Conservation (phyloP, 176 grass and related monocot species). For the Urochloa ruziziensis region DNA sequence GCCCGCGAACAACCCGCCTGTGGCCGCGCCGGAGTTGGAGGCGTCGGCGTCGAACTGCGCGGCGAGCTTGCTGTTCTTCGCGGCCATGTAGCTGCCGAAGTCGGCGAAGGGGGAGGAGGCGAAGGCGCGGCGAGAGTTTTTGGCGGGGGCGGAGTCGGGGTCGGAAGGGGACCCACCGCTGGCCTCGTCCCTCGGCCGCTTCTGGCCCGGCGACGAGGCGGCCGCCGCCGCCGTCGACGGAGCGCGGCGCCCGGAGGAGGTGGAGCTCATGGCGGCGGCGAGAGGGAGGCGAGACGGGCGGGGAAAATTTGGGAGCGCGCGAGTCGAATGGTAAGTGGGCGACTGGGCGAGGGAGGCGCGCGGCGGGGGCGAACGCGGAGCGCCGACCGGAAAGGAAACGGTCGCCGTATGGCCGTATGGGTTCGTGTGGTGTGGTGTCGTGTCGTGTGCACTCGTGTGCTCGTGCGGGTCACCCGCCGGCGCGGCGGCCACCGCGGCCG, state of each 20-base stretch:
- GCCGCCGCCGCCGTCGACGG: neutral
- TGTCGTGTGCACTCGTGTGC: too few species aligned
- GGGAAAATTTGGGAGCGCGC: constrained; percentile 17
- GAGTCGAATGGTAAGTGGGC: neutral
- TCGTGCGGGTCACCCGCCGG: neutral
- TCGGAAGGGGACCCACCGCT: constrained; percentile 4
- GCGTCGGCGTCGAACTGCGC: constrained; percentile 61
- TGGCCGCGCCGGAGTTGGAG: neutral
- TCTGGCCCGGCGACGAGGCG: constrained; percentile 17
- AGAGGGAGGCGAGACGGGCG: neutral
- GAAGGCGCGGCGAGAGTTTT: constrained; percentile 46
- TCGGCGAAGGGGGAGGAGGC: constrained; percentile 60
- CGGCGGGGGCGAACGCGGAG: neutral
- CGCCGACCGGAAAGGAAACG: neutral
- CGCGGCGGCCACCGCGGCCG: neutral
- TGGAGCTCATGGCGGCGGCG: constrained; percentile 21
- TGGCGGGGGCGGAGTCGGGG: neutral
- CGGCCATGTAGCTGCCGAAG: constrained; percentile 62
- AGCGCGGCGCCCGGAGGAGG: constrained; percentile 26
- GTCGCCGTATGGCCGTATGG: neutral
- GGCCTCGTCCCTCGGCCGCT: constrained; percentile 23
- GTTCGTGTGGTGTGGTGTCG: neutral
- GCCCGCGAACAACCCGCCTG: constrained; percentile 46
- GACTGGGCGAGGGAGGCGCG: neutral
- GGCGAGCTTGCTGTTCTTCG: constrained; percentile 66